Conservation (phyloP, 2,329 filamentous ascomycete genomes). For the Pseudonectria foliicola region DNA sequence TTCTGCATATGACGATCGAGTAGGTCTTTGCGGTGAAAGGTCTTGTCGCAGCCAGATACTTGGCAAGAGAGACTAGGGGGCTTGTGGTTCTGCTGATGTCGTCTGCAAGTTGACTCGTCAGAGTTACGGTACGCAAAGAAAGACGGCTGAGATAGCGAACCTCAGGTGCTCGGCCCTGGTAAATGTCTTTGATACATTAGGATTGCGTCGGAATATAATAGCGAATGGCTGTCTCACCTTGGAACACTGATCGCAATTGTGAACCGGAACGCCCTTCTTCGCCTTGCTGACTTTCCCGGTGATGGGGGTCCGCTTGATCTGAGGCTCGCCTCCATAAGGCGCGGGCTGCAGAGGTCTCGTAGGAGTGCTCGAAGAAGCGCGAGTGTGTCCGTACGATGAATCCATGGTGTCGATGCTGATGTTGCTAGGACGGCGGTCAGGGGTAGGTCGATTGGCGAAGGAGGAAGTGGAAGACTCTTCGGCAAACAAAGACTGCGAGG, state of each 20-base stretch:
- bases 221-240: conserved; percentile 34
- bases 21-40: conserved; percentile 53
- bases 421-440: conserved; percentile 35
- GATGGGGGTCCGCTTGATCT: conserved; percentile 48
- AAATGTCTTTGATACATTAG: conserved; percentile 41
- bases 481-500: conserved; percentile 19
- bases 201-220: neutral
- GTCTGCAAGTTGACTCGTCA: conserved; percentile 33
- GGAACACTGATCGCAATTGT: conserved; percentile 45
- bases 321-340: conserved; percentile 27
- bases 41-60: conserved; percentile 46
- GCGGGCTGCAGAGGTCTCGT: conserved; percentile 36
- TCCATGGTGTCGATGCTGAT: conserved; percentile 46
- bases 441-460: conserved; percentile 20
- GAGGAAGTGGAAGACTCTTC: conserved; percentile 17
- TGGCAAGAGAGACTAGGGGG: conserved; percentile 45
- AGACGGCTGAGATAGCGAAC: conserved; percentile 29
- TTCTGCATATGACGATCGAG: conserved; percentile 47
- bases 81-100: conserved; percentile 54
- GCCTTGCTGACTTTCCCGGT: conserved; percentile 50
- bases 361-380: conserved; percentile 19
- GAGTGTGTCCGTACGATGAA: conserved; percentile 22
- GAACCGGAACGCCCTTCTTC: conserved; percentile 53
- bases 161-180: conserved; percentile 56
- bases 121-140: neutral